Evolutionary conservation across 805 yeast genomes (phyloP).

Genomic region (Spathaspora passalidarum): DNA sequence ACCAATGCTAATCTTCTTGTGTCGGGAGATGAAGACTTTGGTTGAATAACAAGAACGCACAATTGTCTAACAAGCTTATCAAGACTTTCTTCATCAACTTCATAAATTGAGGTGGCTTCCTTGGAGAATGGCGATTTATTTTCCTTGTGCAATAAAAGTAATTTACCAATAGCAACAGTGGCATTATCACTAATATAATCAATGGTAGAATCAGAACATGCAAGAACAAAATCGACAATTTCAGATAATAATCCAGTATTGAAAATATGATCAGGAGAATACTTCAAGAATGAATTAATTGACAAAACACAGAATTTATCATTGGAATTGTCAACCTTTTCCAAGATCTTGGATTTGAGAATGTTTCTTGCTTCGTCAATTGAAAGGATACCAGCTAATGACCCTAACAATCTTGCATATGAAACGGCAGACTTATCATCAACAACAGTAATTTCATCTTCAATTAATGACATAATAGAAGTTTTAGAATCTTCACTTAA

Average conservation of each 20-base stretch:
- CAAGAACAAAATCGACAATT: slow-evolving; percentile 47
- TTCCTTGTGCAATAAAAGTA: slow-evolving; percentile 54
- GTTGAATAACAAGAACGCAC: slow-evolving; percentile 47
- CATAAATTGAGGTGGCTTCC: slow-evolving; percentile 22
- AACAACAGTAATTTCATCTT: slow-evolving; percentile 54
- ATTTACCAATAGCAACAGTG: slow-evolving; percentile 76
- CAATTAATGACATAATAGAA: slow-evolving; percentile 68
- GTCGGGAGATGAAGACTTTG: slow-evolving; percentile 64
- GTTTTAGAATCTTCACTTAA: slow-evolving; percentile 72
- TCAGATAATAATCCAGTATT: slow-evolving; percentile 48
- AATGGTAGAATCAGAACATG: slow-evolving; percentile 39
- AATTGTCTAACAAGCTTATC: slow-evolving; percentile 47
- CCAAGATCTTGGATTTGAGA: slow-evolving; percentile 57
- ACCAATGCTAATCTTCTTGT: slow-evolving; percentile 78
- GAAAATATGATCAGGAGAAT: slow-evolving; percentile 66
- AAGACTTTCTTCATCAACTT: slow-evolving; percentile 40
- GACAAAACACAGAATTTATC: slow-evolving; percentile 65
- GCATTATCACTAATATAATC: slow-evolving; percentile 72
- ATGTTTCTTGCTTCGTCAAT: slow-evolving; percentile 61
- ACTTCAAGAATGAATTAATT: slow-evolving; percentile 75
- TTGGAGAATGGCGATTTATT: slow-evolving; percentile 20
- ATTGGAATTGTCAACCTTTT: slow-evolving; percentile 39
- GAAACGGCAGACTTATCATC: slow-evolving; percentile 67
- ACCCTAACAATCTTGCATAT: slow-evolving; percentile 76
- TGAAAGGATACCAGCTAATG: slow-evolving; percentile 65